Base-by-base conservation (phyloP, 768 basidiomycete genomes). In the Hirschioporus abietinus region DNA sequence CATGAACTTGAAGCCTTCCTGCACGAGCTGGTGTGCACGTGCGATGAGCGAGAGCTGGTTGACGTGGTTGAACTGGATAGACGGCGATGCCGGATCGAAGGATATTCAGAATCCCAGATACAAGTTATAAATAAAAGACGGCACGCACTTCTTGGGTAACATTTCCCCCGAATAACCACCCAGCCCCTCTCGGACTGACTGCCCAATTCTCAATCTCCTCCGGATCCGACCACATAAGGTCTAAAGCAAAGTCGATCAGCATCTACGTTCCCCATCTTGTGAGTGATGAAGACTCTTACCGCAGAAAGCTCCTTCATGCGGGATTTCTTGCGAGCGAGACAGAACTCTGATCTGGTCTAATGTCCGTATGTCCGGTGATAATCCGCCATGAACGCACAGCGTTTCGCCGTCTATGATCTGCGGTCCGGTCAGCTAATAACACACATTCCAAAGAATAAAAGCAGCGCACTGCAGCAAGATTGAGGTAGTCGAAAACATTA, bases 261-360 rank as follows among this genome's bases (percentile, higher is more conserved):
- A 30, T 70, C 63, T 71, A 36, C 24, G 42, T n/a, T 63, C 30
- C n/a, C 15, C 20, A 60, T 26, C 42, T 61, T n/a, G n/a, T 24
- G 60, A 35, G 10, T 35, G 20, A 67, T 59, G 17, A 42, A 35
- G 65, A 24, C 9, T 71, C 86, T 34, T 71, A 89, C 91, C 91
- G 71, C 96, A 99, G 81, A 99, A 98, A 8, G 96, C 91, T n/a
- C 96, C 96, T 75, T 98, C 96, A 75, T 99, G 96, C 1, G 96
- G 96, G 60, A 99, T 96, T 76, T 99, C 96, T 73, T 98, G 95
- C n/a, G 94, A 93, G 65, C 96, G 83, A 2, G 94, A 92, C 58
- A 98, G 81, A 6, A 96, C 93, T 7, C 96, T 85, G 69, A 99
- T 92, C 75, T 97, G 95, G 76, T 98, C 96, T 6, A 98, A 80